Evolutionary conservation across 2,329 filamentous ascomycete genomes (phyloP).

Genomic region (Teratosphaeria gauchensis): DNA sequence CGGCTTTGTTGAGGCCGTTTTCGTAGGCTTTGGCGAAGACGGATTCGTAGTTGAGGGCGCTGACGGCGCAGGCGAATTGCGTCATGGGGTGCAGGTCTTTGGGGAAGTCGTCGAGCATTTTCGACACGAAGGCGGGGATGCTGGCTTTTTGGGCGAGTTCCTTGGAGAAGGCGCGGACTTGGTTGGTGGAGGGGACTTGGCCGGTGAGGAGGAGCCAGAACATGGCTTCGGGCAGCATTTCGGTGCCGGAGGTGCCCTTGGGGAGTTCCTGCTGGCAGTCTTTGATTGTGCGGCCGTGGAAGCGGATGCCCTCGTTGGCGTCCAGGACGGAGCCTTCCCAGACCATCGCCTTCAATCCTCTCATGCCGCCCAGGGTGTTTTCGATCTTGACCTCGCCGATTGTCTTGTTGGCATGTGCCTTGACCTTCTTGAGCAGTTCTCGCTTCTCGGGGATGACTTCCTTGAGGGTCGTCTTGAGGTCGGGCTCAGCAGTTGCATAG

Average conservation of each 20-base stretch:
- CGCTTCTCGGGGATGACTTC: constrained; percentile 83
- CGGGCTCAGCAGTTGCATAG: constrained; percentile 71
- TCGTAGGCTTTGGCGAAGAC: constrained; percentile 91
- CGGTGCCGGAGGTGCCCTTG: constrained; percentile 82
- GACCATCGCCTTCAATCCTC: constrained; percentile 90
- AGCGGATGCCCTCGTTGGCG: constrained; percentile 92
- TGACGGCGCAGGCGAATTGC: constrained; percentile 89
- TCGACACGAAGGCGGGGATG: constrained; percentile 72
- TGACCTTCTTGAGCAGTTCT: constrained; percentile 88
- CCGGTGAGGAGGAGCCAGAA: constrained; percentile 98
- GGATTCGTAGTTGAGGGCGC: constrained; percentile 90
- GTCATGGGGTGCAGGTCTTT: constrained; percentile 94
- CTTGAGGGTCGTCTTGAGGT: constrained; percentile 79
- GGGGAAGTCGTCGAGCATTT: constrained; percentile 85
- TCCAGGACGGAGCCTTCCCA: constrained; percentile 98
- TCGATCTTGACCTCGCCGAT: constrained; percentile 90
- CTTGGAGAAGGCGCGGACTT: constrained; percentile 72
- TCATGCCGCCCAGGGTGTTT: constrained; percentile 91
- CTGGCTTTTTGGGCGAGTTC: constrained; percentile 79
- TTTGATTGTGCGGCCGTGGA: constrained; percentile 96
- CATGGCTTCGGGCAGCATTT: constrained; percentile 99
- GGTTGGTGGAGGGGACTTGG: constrained; percentile 71
- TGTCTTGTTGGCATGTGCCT: constrained; percentile 69
- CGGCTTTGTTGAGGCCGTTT: constrained; percentile 80
- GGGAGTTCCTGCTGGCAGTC: constrained; percentile 91